Base-by-base conservation (phyloP, 2,329 filamentous ascomycete genomes). In the Trichoderma polysporum region DNA sequence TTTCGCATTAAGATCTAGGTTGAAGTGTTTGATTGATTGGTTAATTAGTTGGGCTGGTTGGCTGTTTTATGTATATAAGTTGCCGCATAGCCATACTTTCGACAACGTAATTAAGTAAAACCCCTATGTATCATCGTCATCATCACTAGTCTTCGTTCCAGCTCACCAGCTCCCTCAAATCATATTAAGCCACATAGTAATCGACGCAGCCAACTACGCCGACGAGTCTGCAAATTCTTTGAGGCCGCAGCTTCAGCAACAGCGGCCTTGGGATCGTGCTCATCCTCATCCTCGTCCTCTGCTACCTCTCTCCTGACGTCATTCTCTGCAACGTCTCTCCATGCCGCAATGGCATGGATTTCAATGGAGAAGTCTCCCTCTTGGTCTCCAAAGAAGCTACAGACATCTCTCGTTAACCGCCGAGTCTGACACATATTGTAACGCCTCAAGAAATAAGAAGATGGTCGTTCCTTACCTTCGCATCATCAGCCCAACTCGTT, bases 401-500 rank as follows among this genome's bases (percentile, higher is more conserved):
- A 17, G 17, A 10, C 5, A 22, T 22, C 57, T 27, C 22, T 22
- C n/a, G 33, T 64, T 39, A 65, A n/a, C 47, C 17, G 4, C 53
- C 50, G 41, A 67, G n/a, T 13, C 15, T 33, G 49, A 52, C n/a
- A 53, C 22, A 53, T 10, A 37, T 17, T 27, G 19, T 22, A 31
- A 15, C 6, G 37, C 22, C 10, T 19, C 31, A 41, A 27, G 15
- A 15, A 17, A 33, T 19, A 25, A 17, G 12, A 17, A 52, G 12
- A 27, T 12, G 9, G 35, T 25, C 9, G 12, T n/a, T 41, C 19
- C 80, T 67, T 77, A 92, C 91, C 92, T 95, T 75, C 92, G 81
- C 83, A 91, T 91, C 92, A 95, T 94, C 68, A 95, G 82, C 59
- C 88, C 89, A 33, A 94, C 80, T 54, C 90, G 83, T 78, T 86